Conservation (phyloP, 805 yeast genomes). For the Schwanniomyces yamadae region DNA sequence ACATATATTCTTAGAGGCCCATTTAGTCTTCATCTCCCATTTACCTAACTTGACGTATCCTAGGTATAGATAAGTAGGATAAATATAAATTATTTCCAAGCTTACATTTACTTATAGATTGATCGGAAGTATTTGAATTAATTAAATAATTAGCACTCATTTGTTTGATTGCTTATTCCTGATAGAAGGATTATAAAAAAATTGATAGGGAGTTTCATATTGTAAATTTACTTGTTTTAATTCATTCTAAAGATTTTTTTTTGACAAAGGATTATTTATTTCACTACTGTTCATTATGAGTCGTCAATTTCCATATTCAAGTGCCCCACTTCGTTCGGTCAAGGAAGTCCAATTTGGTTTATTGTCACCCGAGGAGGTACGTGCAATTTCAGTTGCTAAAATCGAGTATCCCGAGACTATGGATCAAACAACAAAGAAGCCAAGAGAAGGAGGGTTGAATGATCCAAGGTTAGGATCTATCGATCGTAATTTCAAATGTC, state of each 20-base stretch:
- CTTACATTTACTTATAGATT: constrained; percentile 7
- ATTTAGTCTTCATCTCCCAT: constrained; percentile 4
- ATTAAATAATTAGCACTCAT: constrained; percentile 24
- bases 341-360: constrained; percentile 99
- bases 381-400: constrained; percentile 97
- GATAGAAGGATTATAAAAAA: constrained; percentile 1
- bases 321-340: constrained; percentile 96
- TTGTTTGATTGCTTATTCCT: constrained; percentile 28
- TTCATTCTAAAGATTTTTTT: constrained; percentile 1
- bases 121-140: constrained; percentile 6
- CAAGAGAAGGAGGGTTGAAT: constrained; percentile 94
- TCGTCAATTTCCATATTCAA: constrained; percentile 80
- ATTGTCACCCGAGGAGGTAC: constrained; percentile 91
- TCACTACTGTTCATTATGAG: constrained; percentile 27
- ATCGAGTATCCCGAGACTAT: constrained; percentile 99
- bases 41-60: constrained; percentile 3
- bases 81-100: constrained; percentile 5
- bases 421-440: constrained; percentile 94
- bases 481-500: constrained; percentile 96
- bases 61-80: constrained; percentile 6
- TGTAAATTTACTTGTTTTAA: constrained; percentile 1
- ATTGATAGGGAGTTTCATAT: constrained; percentile 2
- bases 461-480: constrained; percentile 97
- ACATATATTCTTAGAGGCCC: constrained; percentile 1
- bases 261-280: constrained; percentile 2